Evolutionary conservation across 345 rosid genomes (phyloP).

Genomic region (Aquilaria yunnanensis): DNA sequence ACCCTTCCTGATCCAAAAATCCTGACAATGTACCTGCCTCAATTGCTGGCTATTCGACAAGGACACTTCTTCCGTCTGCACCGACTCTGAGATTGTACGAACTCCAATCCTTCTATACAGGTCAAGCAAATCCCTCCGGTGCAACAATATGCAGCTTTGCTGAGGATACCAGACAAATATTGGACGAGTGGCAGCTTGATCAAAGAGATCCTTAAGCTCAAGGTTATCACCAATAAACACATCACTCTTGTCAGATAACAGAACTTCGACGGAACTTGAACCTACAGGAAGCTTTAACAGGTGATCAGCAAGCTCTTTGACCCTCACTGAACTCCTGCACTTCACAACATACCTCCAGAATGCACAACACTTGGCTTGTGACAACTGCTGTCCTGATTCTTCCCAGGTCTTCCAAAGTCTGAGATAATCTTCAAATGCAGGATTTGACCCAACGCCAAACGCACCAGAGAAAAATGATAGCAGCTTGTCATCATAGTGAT

Average conservation of each 20-base stretch:
- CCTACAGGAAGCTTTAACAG: conserved; percentile 46
- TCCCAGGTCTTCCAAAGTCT: conserved; percentile 69
- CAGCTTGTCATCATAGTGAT: conserved; percentile 24
- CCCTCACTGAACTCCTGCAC: conserved; percentile 13
- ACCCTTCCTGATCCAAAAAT: conserved; percentile 25
- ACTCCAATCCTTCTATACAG: conserved; percentile 51
- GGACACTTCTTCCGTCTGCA: conserved; percentile 29
- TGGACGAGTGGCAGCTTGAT: conserved; percentile 17
- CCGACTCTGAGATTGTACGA: conserved; percentile 46
- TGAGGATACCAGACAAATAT: conserved; percentile 74
- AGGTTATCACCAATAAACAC: conserved; percentile 71
- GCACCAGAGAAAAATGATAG: conserved; percentile 33
- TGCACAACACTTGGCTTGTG: conserved; percentile 44
- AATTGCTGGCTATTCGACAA: conserved; percentile 11
- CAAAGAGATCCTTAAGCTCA: conserved; percentile 45
- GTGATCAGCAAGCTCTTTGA: conserved; percentile 25
- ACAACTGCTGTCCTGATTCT: conserved; percentile 22
- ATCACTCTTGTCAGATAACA: conserved; percentile 32
- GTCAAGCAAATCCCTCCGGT: conserved; percentile 35
- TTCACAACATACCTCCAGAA: conserved; percentile 47
- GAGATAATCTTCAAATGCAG: conserved; percentile 49
- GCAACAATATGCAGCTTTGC: conserved; percentile 32
- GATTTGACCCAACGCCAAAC: conserved; percentile 32
- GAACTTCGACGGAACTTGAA: conserved; percentile 24
- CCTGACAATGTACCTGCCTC: conserved; percentile 16